Evolutionary conservation across 23 red algal species (phyloP).

Genomic region (Cyanidium caldarium): DNA sequence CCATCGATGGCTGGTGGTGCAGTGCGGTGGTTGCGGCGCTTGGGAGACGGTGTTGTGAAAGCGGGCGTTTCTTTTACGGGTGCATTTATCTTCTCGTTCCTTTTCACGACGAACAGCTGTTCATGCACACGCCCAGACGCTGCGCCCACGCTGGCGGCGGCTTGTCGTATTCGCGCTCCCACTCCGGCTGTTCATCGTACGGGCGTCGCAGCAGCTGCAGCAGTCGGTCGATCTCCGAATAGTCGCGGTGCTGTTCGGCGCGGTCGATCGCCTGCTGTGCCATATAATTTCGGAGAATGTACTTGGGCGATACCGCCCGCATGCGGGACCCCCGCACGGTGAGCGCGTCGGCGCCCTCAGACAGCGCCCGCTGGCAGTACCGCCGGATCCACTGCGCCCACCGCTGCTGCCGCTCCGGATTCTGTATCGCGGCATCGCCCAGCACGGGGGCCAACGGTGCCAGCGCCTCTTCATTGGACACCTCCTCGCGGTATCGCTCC

Average conservation of each 20-base stretch:
- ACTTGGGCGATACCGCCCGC: slow-evolving; percentile 56
- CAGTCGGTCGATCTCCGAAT: slow-evolving; percentile 32
- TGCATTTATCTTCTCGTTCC: neutral
- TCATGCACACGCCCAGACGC: slow-evolving; percentile 74
- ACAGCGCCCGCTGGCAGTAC: slow-evolving; percentile 28
- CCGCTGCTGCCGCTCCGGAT: slow-evolving; percentile 1
- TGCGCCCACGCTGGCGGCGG: slow-evolving; percentile 64
- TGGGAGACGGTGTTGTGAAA: too few species aligned
- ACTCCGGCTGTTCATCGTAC: slow-evolving; percentile 46
- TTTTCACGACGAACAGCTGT: slow-evolving; percentile 51
- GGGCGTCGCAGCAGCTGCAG: slow-evolving; percentile 48
- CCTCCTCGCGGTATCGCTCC: slow-evolving; percentile 4
- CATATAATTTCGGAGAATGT: slow-evolving; percentile 94
- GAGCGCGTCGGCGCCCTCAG: slow-evolving; percentile 15
- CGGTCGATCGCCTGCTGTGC: slow-evolving; percentile 68
- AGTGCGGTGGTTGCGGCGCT: too few species aligned
- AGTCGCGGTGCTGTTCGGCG: slow-evolving; percentile 60
- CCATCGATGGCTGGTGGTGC: too few species aligned
- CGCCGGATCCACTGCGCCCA: slow-evolving; percentile 52
- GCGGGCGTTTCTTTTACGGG: neutral
- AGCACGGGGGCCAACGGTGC: slow-evolving; percentile 5
- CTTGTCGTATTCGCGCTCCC: slow-evolving; percentile 18
- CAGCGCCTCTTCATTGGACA: slow-evolving; percentile 20
- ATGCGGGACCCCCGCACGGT: slow-evolving; percentile 25
- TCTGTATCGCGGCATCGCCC: slow-evolving; percentile 1